Evolutionary conservation across 2,329 filamentous ascomycete species (phyloP), one percentile per base, ranked within the genome.

Genomic region (Metarhizium brunneum): DNA sequence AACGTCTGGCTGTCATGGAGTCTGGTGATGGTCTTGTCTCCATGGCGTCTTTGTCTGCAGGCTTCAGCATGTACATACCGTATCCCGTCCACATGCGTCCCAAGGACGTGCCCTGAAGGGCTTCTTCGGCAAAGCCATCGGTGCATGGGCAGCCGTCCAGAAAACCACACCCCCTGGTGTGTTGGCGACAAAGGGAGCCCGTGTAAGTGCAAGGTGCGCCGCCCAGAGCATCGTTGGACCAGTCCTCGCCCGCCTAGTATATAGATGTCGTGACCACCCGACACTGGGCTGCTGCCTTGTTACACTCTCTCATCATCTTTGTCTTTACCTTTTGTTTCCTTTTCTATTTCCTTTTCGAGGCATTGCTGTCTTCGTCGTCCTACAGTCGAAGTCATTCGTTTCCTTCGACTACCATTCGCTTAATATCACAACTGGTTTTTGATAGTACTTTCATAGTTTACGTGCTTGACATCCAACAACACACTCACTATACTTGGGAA

Each of bases 371-470:
- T 42, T 35, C 14, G 7, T 30, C 42, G 18, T 30, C 25, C 18
- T 30, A 29, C 63, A 63, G 70, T 69, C 74, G 79, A 77, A 77
- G 75, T 76, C 79, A 80, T 76, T 82, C 79, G 76, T 74, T 82
- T 73, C 70, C 76, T 80, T 80, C 76, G 69, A 63, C 63, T 59
- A 60, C 54, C 61, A 50, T 59, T 61, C 63, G 63, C 62, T 64
- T 64, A 54, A 35, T 51, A 69, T 68, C 62, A 60, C 55, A 58
- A 57, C 69, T 53, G 55, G 55, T 18, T 50, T 53, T 30, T 52
- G 53, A 50, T 52, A 18, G 18, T 18, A 57, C 25, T 55, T 40
- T 30, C 3, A 8, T 10, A 30, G 14, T 13, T 30, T 48, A 29
- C 25, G 4, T 16, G 30, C 11, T 5, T 16, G 3, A 30, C 45